Percentiles rank a stretch among this genome's conserved stretches.
phyloP scores from a whole-genome alignment of 2,329 filamentous ascomycete genomes.

The Trichoderma lentiforme region DNA sequence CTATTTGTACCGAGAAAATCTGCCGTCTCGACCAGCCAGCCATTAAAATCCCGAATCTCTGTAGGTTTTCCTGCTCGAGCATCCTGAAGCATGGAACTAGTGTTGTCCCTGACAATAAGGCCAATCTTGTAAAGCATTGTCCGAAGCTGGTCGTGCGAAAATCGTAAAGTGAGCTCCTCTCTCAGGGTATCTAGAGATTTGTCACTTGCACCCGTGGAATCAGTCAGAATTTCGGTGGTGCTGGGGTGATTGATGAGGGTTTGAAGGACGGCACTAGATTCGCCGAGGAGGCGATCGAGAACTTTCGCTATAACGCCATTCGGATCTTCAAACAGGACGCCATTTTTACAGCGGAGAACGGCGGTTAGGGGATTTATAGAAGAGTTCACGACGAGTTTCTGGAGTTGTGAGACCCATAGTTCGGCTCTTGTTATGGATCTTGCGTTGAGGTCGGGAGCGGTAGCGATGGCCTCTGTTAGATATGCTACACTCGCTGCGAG shows the following conservation, averaged over 20 bases:
- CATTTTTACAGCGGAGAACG: constrained; percentile 73
- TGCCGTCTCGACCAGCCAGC: constrained; percentile 52
- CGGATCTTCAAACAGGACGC: constrained; percentile 64
- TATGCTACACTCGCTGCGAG: constrained; percentile 29
- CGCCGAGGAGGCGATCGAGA: constrained; percentile 67
- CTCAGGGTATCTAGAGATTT: background rate
- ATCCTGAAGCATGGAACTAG: constrained; percentile 62
- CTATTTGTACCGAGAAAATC: constrained; percentile 33
- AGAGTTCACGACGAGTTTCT: constrained; percentile 79
- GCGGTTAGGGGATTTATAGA: constrained; percentile 84
- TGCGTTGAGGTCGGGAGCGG: constrained; percentile 43
- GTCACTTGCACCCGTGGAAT: background rate
- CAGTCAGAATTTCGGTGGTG: constrained; percentile 37
- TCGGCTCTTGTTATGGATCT: constrained; percentile 39
- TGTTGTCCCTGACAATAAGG: constrained; percentile 50
- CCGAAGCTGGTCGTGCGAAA: constrained; percentile 42
- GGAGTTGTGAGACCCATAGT: constrained; percentile 65
- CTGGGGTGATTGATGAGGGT: constrained; percentile 61
- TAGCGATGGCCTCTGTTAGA: constrained; percentile 41
- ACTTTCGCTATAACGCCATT: constrained; percentile 49
- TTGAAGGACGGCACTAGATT: constrained; percentile 70
- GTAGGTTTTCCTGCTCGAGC: constrained; percentile 49
- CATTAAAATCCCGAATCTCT: constrained; percentile 58
- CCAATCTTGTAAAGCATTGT: constrained; percentile 47
- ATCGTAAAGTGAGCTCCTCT: constrained; percentile 28